Base-by-base conservation (phyloP, 257 asterid species). In the Thymus quinquecostatus region DNA sequence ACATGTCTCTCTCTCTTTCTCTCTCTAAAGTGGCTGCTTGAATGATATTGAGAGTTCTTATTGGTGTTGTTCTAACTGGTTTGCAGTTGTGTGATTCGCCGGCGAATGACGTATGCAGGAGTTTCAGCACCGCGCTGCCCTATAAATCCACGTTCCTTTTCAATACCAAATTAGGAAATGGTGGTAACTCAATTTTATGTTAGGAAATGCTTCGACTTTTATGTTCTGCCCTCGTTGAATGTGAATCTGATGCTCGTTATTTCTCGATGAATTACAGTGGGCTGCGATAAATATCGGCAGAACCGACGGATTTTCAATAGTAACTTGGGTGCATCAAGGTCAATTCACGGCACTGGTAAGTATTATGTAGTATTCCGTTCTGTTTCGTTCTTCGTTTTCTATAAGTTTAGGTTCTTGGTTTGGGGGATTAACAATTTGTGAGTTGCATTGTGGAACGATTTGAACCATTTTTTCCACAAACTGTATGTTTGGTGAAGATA, bases 291-390 rank as follows among this genome's bases (percentile, higher is more conserved):
- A 29, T 75, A 69, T 58, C 75, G 80, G 85, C 77, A 78, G 84
- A 79, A 76, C 75, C 57, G 71, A 1, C 88, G 84, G 56, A 49
- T 72, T 21, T 69, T 80, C 51, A 70, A 54, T 66, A 77, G 61
- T 30, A 80, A 71, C 60, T 69, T 84, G 28, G 88, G 87, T 14
- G 75, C 78, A 6, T 62, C 80, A 8, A 83, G 97, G 68, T 81
- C 84, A 28, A 84, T 92, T 82, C 98, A 92, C 71, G 73, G 80
- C 60, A 92, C 98, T 38, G 91, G 98, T 90, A 86, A 74, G 53
- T 21, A 4, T 41, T 62, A 13, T 40, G 9, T 57, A 64, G 9
- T 57, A 64, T 8, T 62, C 21, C 40, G 14, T 43, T 43, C 8
- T 10, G 3, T 36, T 36, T 3, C 5, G 5, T 36, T 36, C 40